Evolutionary conservation across 2,329 filamentous ascomycete species (phyloP).

Genomic region (Cercospora berteroae): DNA sequence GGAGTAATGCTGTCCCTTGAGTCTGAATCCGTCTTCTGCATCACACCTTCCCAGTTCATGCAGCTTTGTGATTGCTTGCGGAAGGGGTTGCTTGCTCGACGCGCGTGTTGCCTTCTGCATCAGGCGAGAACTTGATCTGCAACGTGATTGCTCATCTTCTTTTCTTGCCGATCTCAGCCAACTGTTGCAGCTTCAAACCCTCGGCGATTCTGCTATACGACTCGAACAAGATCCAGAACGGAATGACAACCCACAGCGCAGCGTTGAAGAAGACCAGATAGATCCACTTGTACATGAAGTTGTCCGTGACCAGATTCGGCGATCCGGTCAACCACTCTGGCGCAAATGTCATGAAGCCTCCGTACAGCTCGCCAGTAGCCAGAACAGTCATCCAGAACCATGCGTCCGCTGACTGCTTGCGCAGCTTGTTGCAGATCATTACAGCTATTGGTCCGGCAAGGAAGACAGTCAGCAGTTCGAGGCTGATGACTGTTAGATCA

Average conservation of each 20-base stretch:
- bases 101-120: background rate
- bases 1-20: background rate
- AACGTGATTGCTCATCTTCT: background rate
- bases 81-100: background rate
- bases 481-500: constrained; percentile 57
- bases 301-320: constrained; percentile 56
- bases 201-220: constrained; percentile 44
- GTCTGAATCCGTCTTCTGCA: background rate
- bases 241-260: constrained; percentile 58
- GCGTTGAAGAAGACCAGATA: constrained; percentile 65
- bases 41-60: background rate
- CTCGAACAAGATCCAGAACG: constrained; percentile 57
- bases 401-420: constrained; percentile 39
- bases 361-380: constrained; percentile 64
- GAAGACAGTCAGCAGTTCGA: constrained; percentile 62
- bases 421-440: constrained; percentile 53
- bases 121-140: background rate
- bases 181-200: constrained; percentile 21
- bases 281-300: constrained; percentile 63
- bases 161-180: constrained; percentile 21
- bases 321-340: constrained; percentile 63
- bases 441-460: constrained; percentile 58
- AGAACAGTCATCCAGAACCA: constrained; percentile 60
- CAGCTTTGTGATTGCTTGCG: background rate
- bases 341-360: constrained; percentile 64